A percentile compares a stretch with the other conserved stretches of the same genome.
These are phyloP conservation scores for Suillus weaverae DNA, from an alignment of 768 basidiomycete genomes.

Conservation along the genomic window DNA sequence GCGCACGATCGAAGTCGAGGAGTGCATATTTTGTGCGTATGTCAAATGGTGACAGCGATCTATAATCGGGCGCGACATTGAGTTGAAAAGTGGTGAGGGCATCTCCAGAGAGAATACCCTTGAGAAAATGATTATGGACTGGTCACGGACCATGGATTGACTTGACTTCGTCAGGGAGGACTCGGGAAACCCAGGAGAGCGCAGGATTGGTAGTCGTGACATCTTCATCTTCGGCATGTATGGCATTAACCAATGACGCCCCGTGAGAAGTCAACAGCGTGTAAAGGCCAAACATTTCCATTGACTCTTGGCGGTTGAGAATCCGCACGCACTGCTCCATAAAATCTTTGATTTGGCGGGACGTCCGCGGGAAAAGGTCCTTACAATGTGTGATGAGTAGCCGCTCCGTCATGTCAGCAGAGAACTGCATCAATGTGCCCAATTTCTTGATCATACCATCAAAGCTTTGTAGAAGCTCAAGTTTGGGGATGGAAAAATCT, in stretches of 20 bases:
- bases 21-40: conserved; percentile 21
- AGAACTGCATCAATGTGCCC: conserved; percentile 35
- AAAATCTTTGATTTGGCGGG: conserved; percentile 32
- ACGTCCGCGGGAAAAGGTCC: conserved; percentile 22
- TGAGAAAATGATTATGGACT: background rate
- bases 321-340: conserved; percentile 34
- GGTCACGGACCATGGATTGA: conserved; percentile 6
- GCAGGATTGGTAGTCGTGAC: background rate
- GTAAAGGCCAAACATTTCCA: conserved; percentile 24
- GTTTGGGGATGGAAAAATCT: conserved; percentile 38
- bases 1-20: conserved; percentile 24
- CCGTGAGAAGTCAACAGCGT: background rate
- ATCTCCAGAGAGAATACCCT: background rate
- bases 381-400: conserved; percentile 36
- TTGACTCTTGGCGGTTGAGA: conserved; percentile 33
- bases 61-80: conserved; percentile 18
- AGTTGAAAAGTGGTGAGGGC: conserved; percentile 21
- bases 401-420: conserved; percentile 35
- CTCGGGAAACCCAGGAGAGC: background rate
- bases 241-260: background rate
- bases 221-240: background rate
- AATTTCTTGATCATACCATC: conserved; percentile 16
- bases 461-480: conserved; percentile 36
- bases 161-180: background rate
- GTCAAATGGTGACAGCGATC: conserved; percentile 21